Conservation (phyloP, 371 early-diverging fungal species). For the Blakeslea trispora region DNA sequence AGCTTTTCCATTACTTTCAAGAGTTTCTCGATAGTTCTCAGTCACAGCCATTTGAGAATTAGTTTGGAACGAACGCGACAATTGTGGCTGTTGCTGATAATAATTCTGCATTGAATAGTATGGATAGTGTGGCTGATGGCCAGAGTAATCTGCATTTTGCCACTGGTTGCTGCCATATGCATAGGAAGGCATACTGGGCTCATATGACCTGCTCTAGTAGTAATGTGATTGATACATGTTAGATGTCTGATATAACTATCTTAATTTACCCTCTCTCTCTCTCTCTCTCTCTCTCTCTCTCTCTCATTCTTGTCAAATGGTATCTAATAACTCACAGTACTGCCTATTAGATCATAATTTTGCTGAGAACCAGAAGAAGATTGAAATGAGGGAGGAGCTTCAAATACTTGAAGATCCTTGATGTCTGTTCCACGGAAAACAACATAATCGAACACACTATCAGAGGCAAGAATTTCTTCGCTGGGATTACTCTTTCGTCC, state of each 20-base stretch:
- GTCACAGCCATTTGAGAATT: constrained; percentile 2
- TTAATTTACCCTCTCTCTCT: neutral
- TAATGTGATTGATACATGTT: neutral
- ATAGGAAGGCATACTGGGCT: neutral
- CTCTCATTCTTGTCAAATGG: neutral
- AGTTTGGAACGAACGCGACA: too few species aligned
- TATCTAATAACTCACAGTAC: neutral
- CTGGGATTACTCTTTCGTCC: constrained; percentile 75
- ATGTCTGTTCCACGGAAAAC: constrained; percentile 93
- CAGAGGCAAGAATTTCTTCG: constrained; percentile 82
- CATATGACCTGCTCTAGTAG: neutral
- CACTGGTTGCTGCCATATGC: neutral
- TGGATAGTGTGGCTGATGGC: neutral
- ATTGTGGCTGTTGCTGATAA: too few species aligned
- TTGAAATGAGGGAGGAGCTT: constrained; percentile 52
- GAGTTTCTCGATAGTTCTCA: constrained; percentile 5
- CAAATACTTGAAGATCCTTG: constrained; percentile 87
- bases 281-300: neutral
- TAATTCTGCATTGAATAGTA: neutral
- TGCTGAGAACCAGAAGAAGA: neutral
- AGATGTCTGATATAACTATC: neutral
- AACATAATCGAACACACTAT: constrained; percentile 86
- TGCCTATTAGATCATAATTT: neutral
- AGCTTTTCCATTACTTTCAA: neutral
- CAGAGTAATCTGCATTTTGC: neutral